phyloP scores from a whole-genome alignment of 2,329 filamentous ascomycete species.

The Fusarium sp. region DNA sequence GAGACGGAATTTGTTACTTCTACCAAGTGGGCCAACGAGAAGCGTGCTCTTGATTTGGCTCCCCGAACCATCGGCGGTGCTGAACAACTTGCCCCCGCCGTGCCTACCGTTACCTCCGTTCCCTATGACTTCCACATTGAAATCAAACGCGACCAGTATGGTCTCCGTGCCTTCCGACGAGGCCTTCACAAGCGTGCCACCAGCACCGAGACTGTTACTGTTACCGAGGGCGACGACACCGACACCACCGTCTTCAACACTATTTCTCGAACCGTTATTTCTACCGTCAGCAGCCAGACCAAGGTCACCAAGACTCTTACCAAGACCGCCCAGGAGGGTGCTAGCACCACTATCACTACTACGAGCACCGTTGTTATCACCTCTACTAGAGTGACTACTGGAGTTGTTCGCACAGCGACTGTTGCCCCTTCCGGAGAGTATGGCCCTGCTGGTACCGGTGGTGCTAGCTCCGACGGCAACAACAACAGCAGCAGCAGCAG shows the following conservation, averaged over 20 bases:
- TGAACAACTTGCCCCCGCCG: conserved; percentile 31
- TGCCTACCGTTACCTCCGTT: conserved; percentile 38
- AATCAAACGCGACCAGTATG: conserved; percentile 22
- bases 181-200: conserved; percentile 53
- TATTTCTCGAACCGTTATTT: conserved; percentile 50
- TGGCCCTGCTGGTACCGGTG: conserved; percentile 34
- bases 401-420: conserved; percentile 48
- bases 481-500: conserved; percentile 35
- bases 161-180: conserved; percentile 38
- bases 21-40: conserved; percentile 51
- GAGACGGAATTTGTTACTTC: conserved; percentile 52
- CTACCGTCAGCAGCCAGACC: conserved; percentile 49
- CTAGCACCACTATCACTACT: conserved; percentile 54
- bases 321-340: conserved; percentile 52
- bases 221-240: conserved; percentile 46
- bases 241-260: conserved; percentile 47
- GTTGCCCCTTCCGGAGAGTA: conserved; percentile 45
- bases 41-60: conserved; percentile 50
- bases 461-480: conserved; percentile 19
- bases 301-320: conserved; percentile 50
- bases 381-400: conserved; percentile 51
- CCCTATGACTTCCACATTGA: conserved; percentile 28
- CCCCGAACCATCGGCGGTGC: conserved; percentile 44
- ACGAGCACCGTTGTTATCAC: conserved; percentile 55
- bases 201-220: conserved; percentile 50